phyloP scores from a whole-genome alignment of 768 basidiomycete species.

The Macrolepiota fuliginosa region DNA sequence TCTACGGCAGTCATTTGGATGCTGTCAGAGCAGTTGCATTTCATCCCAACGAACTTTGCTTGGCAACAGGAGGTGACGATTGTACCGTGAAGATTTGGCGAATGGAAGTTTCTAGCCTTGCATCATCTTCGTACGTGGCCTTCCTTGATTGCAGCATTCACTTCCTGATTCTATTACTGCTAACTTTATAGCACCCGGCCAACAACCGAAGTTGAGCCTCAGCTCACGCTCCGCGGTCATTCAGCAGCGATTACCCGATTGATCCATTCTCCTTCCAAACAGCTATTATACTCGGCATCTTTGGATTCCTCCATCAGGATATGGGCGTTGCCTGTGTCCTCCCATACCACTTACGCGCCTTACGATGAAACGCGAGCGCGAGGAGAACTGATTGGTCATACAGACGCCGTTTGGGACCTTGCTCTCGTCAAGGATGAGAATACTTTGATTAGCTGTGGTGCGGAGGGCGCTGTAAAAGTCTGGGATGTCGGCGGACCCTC shows the following conservation, averaged over 20 bases:
- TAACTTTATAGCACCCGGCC: constrained; percentile 50
- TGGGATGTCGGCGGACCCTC: constrained; percentile 83
- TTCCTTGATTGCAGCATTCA: background rate
- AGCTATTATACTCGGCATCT: constrained; percentile 86
- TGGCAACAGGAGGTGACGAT: constrained; percentile 95
- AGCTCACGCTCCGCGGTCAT: constrained; percentile 91
- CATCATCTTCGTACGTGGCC: constrained; percentile 70
- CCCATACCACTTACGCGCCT: constrained; percentile 88
- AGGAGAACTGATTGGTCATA: constrained; percentile 86
- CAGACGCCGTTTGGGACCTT: constrained; percentile 96
- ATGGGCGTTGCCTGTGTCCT: constrained; percentile 76
- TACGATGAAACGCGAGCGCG: constrained; percentile 79
- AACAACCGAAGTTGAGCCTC: constrained; percentile 88
- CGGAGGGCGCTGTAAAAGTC: constrained; percentile 89
- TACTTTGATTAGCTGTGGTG: constrained; percentile 84
- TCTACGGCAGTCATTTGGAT: constrained; percentile 77
- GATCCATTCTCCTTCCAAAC: constrained; percentile 72
- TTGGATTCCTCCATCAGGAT: constrained; percentile 91
- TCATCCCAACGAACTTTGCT: constrained; percentile 78
- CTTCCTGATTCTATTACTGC: constrained; percentile 17
- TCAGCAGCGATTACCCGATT: constrained; percentile 88
- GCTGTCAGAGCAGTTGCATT: constrained; percentile 89
- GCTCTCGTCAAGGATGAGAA: constrained; percentile 81
- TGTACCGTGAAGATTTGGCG: constrained; percentile 96
- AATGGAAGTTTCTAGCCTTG: constrained; percentile 71